Evolutionary conservation across 129 eudicot genomes (phyloP), one percentile per base, ranked within the genome.

Genomic region (Scalesia atractyloides): DNA sequence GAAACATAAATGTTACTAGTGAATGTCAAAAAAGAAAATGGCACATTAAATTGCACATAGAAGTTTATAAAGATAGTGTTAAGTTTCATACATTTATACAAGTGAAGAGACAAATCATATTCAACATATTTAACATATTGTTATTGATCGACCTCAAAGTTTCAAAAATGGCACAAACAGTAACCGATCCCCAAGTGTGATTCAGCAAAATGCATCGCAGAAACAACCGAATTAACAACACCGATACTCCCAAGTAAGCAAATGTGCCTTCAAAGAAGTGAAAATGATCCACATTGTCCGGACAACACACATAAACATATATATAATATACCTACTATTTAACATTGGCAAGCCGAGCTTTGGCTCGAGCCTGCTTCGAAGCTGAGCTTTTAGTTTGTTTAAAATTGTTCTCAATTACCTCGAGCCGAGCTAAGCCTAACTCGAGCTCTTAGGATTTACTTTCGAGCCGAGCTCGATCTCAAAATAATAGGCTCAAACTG

Each of bases 1-100:
- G 62, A 68, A 80, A 73, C n/a, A 76, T 65, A 73, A 60, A 30
- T 11, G 71, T 59, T 51, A 72, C 15, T 44, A 39, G 19, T 64
- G 56, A 22, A 34, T 26, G 56, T 17, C 18, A 12, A 62, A 18
- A 9, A 64, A 16, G 36, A 73, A 48, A 0, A 61, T 47, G 8
- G 18, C 59, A 59, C 46, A 41, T 41, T 41, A 48, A 0, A 48
- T 62, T 9, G 46, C 60, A 59, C 15, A 9, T 30, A 59, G 18
- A 69, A 50, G 49, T 49, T 77, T 49, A 60, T 36, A 61, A 69
- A 34, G 33, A 59, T 77, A 57, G 22, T 47, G 56, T 30, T 48
- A 62, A 33, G 77, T 60, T 47, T 61, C 59, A 48, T 61, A 26
- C 59, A 44, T 20, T 59, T 46, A 47, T 24, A n/a, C n/a, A n/a